Conservation (phyloP, 257 asterid genomes). For the Schizonepeta tenuifolia region DNA sequence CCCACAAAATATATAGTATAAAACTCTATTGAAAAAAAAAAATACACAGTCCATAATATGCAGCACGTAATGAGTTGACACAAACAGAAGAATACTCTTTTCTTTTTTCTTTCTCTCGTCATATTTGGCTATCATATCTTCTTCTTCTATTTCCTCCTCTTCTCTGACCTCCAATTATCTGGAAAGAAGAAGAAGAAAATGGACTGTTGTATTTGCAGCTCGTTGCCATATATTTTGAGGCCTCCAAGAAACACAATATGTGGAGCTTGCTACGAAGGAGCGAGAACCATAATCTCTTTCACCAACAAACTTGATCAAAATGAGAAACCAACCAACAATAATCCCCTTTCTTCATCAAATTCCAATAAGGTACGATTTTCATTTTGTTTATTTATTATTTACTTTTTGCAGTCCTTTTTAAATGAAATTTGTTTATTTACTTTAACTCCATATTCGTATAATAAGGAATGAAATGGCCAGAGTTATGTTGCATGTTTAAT, state of each 20-base stretch:
- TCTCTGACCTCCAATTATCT: neutral
- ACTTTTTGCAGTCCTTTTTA: no score
- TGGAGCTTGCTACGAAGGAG: conserved; percentile 89
- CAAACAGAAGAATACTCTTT: conserved; percentile 1
- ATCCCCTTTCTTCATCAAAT: conserved; percentile 47
- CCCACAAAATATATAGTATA: conserved; percentile 17
- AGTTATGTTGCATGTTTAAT: neutral
- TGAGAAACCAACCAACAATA: conserved; percentile 44
- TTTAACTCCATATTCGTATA: no score
- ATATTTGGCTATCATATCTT: neutral
- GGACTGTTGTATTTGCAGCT: conserved; percentile 93
- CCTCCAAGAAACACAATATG: conserved; percentile 91
- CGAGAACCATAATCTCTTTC: conserved; percentile 63
- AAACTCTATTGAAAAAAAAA: no score
- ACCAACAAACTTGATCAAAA: conserved; percentile 62
- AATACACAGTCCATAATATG: conserved; percentile 22
- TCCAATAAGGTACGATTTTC: conserved; percentile 56
- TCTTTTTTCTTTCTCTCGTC: neutral
- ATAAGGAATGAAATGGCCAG: neutral
- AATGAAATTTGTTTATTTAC: neutral
- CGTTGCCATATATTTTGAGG: conserved; percentile 78
- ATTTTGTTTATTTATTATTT: neutral
- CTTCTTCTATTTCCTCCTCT: conserved; percentile 1
- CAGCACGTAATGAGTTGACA: conserved; percentile 37
- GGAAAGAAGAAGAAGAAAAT: conserved; percentile 33